phyloP scores from a whole-genome alignment of 2,329 filamentous ascomycete species.

The Thelonectria rubi region DNA sequence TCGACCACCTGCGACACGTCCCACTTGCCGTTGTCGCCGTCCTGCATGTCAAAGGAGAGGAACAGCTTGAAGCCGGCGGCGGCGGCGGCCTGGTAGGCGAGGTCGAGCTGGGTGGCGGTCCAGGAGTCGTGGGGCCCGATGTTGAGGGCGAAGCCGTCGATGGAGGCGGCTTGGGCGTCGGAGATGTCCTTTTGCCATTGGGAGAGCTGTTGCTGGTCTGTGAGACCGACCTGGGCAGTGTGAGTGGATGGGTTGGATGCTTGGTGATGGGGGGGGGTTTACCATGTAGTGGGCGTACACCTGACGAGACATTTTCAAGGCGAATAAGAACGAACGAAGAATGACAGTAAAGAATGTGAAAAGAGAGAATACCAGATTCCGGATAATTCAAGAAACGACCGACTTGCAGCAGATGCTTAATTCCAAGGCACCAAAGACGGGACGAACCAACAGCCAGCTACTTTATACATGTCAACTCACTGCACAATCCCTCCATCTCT shows the following conservation, averaged over 20 bases:
- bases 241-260: not conserved
- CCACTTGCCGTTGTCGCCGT: constrained; percentile 39
- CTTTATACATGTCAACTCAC: not conserved
- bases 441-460: not conserved
- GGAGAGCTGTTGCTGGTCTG: constrained; percentile 40
- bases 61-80: constrained; percentile 47
- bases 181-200: constrained; percentile 48
- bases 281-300: constrained; percentile 47
- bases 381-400: not conserved
- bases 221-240: constrained; percentile 43
- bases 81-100: constrained; percentile 42
- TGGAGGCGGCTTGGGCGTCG: constrained; percentile 48
- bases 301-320: constrained; percentile 31
- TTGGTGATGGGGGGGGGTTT: not conserved
- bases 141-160: constrained; percentile 55
- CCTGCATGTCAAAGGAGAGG: constrained; percentile 54
- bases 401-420: not conserved
- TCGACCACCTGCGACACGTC: constrained; percentile 36
- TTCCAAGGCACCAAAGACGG: not conserved
- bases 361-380: constrained; percentile 5
- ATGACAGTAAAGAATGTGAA: not conserved
- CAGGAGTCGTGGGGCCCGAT: constrained; percentile 47
- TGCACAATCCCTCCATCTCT: too few relatives aligned
- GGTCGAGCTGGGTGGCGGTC: constrained; percentile 44
- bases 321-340: constrained; percentile 7